phyloP scores from a whole-genome alignment of 2,329 filamentous ascomycete genomes.

The Xylaria digitata region DNA sequence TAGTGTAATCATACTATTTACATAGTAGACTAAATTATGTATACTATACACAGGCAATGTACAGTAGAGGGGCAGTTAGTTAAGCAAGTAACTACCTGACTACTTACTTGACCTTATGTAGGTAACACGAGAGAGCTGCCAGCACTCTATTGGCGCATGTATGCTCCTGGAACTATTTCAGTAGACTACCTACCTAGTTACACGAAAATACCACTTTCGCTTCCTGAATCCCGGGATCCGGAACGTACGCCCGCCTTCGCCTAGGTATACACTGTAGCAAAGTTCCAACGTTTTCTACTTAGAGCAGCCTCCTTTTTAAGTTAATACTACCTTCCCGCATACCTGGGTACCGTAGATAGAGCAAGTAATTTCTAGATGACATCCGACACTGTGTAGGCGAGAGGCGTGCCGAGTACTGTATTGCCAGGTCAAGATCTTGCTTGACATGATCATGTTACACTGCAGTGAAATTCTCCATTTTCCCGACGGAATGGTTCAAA shows the following conservation, averaged over 20 bases:
- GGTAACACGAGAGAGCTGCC: conserved; percentile 14
- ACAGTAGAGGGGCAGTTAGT: no score
- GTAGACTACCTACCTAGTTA: conserved; percentile 1
- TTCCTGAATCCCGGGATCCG: conserved; percentile 29
- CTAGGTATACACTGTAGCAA: background rate
- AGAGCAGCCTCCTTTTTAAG: background rate
- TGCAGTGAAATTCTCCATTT: conserved; percentile 1
- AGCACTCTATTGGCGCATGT: conserved; percentile 33
- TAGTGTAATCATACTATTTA: no score
- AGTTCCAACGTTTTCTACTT: conserved; percentile 4
- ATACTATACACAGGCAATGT: no score
- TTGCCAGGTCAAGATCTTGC: conserved; percentile 9
- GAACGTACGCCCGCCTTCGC: conserved; percentile 19
- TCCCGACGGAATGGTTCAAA: conserved; percentile 32
- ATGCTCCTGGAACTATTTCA: conserved; percentile 1
- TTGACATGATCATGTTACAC: background rate
- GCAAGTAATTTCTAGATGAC: background rate
- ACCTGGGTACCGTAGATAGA: background rate
- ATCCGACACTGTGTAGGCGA: conserved; percentile 7
- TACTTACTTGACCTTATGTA: background rate
- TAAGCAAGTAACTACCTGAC: background rate
- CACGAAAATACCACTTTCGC: conserved; percentile 15
- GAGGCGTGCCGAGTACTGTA: conserved; percentile 2
- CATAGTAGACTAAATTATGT: no score
- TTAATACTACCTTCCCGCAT: conserved; percentile 33